Conservation (phyloP, 2,329 filamentous ascomycete species). For the Aspergillus tamarii region DNA sequence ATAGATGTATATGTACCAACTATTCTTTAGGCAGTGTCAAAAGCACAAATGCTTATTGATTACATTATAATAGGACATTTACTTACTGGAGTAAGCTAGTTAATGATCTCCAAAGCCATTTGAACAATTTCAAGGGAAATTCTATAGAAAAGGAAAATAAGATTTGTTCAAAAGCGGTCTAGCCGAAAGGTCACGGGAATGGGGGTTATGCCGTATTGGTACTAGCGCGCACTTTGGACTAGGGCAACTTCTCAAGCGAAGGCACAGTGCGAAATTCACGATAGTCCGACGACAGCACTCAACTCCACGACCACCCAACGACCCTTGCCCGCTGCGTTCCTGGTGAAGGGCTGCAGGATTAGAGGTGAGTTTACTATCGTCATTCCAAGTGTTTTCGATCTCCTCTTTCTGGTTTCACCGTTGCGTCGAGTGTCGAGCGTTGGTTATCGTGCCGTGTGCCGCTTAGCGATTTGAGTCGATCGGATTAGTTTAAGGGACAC, state of each 20-base stretch:
- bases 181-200: constrained; percentile 28
- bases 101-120: background rate
- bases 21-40: background rate
- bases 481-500: background rate
- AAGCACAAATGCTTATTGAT: background rate
- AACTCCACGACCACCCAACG: constrained; percentile 45
- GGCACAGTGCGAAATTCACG: constrained; percentile 49
- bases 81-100: background rate
- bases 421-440: constrained; percentile 1
- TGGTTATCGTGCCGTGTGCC: constrained; percentile 4
- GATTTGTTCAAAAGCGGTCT: constrained; percentile 10
- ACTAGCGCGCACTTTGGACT: constrained; percentile 38
- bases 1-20: background rate
- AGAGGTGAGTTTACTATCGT: constrained; percentile 44
- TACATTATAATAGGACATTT: background rate
- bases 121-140: background rate
- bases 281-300: constrained; percentile 43
- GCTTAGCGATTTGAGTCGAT: constrained; percentile 3
- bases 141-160: background rate
- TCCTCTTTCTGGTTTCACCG: constrained; percentile 29
- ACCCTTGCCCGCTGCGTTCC: constrained; percentile 45
- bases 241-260: constrained; percentile 51
- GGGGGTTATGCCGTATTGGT: constrained; percentile 23
- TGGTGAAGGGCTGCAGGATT: constrained; percentile 50
- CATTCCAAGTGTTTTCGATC: constrained; percentile 16